A percentile compares a stretch with the other conserved stretches of the same genome.
Conservation (phyloP, 441 rosid genomes). For the Gossypium trilobum region DNA sequence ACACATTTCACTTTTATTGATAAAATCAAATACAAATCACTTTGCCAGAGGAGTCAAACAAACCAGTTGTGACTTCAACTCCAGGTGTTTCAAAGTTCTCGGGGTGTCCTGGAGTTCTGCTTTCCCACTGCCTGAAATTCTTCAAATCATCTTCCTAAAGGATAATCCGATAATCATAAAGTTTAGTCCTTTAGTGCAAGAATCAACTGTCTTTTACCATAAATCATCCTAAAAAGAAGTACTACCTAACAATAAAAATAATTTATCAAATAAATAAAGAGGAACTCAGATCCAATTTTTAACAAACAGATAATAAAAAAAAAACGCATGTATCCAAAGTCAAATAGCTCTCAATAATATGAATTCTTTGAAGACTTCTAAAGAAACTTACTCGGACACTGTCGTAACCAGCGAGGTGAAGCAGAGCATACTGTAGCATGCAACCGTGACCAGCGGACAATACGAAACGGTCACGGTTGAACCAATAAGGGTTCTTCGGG, state of each 20-base stretch:
- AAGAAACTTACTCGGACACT: conserved; percentile 53
- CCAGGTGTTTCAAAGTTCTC: conserved; percentile 99
- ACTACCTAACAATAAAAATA: not conserved
- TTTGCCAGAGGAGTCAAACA: conserved; percentile 27
- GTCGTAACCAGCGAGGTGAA: conserved; percentile 95
- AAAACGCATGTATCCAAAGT: not conserved
- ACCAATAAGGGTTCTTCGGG: conserved; percentile 97
- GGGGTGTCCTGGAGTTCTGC: conserved; percentile 96
- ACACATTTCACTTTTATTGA: not conserved
- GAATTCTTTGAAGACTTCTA: not conserved
- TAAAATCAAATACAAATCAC: not conserved
- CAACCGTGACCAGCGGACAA: conserved; percentile 98
- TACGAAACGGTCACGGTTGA: conserved; percentile 91
- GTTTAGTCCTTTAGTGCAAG: not conserved
- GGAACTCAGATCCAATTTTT: conserved; percentile 2
- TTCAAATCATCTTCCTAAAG: conserved; percentile 82
- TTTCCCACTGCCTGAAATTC: conserved; percentile 88
- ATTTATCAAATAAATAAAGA: not conserved
- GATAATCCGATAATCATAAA: conserved; percentile 8
- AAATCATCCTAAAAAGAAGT: conserved; percentile 2
- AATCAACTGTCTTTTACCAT: not conserved
- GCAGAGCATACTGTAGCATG: conserved; percentile 90
- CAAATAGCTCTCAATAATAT: not conserved
- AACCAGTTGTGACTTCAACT: conserved; percentile 98
- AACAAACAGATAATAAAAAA: not conserved